Evolutionary conservation across 1,139 yeast genomes (phyloP).

Genomic region (Trichomonascaceae sp.): DNA sequence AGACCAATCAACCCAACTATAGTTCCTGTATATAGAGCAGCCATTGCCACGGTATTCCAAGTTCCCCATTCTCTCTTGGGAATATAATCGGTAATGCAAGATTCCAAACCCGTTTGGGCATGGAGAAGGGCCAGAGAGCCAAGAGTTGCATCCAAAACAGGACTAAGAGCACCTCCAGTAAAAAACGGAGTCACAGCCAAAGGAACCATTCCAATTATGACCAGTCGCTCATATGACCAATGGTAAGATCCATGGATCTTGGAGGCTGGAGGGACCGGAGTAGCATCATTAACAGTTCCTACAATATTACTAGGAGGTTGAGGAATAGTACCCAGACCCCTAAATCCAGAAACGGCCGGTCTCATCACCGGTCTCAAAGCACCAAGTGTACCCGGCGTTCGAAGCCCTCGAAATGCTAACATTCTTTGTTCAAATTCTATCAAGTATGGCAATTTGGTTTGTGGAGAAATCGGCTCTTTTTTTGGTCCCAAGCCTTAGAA

Average conservation of each 20-base stretch:
- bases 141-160: constrained; percentile 65
- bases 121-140: constrained; percentile 63
- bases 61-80: constrained; percentile 77
- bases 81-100: constrained; percentile 85
- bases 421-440: background rate
- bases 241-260: constrained; percentile 76
- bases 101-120: constrained; percentile 71
- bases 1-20: constrained; percentile 71
- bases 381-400: background rate
- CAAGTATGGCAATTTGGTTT: background rate
- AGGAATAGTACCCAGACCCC: constrained; percentile 23
- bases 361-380: background rate
- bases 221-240: constrained; percentile 76
- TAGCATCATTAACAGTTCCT: constrained; percentile 80
- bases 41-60: constrained; percentile 60
- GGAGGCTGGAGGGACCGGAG: constrained; percentile 54
- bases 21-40: constrained; percentile 63
- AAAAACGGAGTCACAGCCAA: constrained; percentile 66
- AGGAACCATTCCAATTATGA: constrained; percentile 69
- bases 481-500: background rate
- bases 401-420: background rate
- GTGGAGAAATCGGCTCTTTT: background rate
- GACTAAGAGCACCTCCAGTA: constrained; percentile 53
- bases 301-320: constrained; percentile 38
- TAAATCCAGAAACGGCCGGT: background rate